Evolutionary conservation across 148 eudicot genomes (phyloP).

Genomic region (Fagopyrum esculentum): DNA sequence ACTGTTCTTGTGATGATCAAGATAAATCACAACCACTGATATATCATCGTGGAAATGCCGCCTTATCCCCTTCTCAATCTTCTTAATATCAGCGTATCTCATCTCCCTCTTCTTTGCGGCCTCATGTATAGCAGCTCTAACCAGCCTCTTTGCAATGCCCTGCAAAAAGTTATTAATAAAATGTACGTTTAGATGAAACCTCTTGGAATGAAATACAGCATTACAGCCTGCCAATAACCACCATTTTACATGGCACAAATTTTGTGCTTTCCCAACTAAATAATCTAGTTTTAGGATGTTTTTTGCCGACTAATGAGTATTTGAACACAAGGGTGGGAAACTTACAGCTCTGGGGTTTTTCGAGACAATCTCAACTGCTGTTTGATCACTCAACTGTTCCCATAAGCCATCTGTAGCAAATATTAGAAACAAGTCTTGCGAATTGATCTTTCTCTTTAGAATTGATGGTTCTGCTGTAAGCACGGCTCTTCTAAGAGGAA

Average conservation of each 20-base stretch:
- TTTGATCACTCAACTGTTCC: conserved; percentile 57
- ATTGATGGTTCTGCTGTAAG: conserved; percentile 56
- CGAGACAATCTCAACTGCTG: conserved; percentile 49
- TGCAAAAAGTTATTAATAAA: not conserved
- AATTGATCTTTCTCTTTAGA: conserved; percentile 28
- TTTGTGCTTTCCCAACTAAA: too few species aligned
- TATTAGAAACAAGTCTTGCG: conserved; percentile 50
- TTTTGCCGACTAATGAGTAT: too few species aligned
- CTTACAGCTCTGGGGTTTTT: conserved; percentile 43
- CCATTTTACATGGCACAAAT: not conserved
- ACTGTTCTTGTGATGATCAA: conserved; percentile 11
- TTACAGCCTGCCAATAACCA: not conserved
- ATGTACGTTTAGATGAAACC: not conserved
- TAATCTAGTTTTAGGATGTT: too few species aligned
- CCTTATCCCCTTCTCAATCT: conserved; percentile 28
- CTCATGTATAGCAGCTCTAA: conserved; percentile 21
- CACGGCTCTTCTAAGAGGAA: conserved; percentile 39
- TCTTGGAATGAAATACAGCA: not conserved
- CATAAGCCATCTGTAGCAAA: conserved; percentile 80
- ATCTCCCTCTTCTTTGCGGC: conserved; percentile 34
- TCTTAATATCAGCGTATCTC: conserved; percentile 31
- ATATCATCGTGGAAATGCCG: conserved; percentile 37
- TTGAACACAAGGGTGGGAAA: not conserved
- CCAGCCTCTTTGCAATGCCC: conserved; percentile 28
- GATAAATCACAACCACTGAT: conserved; percentile 22